Conservation (phyloP, 169 alveolate species). For the Eimeria maxima region DNA sequence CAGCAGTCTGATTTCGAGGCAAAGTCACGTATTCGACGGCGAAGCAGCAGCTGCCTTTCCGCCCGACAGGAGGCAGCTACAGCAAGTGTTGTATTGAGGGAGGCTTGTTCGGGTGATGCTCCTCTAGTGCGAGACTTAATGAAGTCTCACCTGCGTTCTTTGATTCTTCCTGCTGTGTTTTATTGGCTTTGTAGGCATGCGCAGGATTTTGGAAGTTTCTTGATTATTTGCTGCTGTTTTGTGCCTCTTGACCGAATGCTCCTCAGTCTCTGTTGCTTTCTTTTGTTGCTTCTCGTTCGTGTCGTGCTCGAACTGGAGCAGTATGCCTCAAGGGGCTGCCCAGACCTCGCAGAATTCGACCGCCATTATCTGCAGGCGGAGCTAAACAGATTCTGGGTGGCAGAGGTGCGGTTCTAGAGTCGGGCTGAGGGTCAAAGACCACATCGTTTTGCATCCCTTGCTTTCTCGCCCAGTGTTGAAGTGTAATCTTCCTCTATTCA, state of each 20-base stretch:
- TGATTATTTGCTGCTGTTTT: constrained; percentile 58
- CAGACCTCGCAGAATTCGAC: constrained; percentile 60
- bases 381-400: constrained; percentile 70
- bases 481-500: not conserved
- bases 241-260: constrained; percentile 45
- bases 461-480: not conserved
- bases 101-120: constrained; percentile 49
- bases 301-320: constrained; percentile 64
- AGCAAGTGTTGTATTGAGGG: constrained; percentile 38
- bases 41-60: constrained; percentile 63
- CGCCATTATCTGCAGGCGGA: constrained; percentile 47
- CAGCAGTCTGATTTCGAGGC: not conserved
- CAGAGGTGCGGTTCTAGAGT: constrained; percentile 38
- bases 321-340: constrained; percentile 66
- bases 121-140: constrained; percentile 40
- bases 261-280: constrained; percentile 54
- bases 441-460: not conserved
- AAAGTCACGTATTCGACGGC: constrained; percentile 30
- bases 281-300: constrained; percentile 52
- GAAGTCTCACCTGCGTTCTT: constrained; percentile 51
- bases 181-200: constrained; percentile 71
- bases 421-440: not conserved
- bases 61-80: not conserved
- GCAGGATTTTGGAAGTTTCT: constrained; percentile 65
- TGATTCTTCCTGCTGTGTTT: constrained; percentile 70